These are phyloP conservation scores for Terana coerulea DNA, from an alignment of 768 basidiomycete genomes.

Conservation along the genomic window DNA sequence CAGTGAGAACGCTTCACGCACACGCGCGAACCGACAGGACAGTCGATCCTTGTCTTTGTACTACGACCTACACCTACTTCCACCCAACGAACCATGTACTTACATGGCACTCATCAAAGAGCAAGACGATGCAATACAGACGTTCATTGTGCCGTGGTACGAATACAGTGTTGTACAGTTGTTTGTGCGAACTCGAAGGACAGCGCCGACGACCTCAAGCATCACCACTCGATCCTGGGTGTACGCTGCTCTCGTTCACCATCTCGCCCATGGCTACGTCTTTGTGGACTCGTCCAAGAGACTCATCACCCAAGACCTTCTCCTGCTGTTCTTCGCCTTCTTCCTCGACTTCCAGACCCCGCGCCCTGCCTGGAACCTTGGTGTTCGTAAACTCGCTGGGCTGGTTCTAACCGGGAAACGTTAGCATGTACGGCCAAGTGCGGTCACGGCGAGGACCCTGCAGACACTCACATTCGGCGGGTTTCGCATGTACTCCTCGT, in stretches of 20 bases:
- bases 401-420: conserved; percentile 16
- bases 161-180: too few relatives aligned
- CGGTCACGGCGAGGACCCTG: not conserved
- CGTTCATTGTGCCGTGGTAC: too few relatives aligned
- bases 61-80: too few relatives aligned
- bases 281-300: conserved; percentile 19
- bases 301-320: conserved; percentile 20
- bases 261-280: conserved; percentile 17
- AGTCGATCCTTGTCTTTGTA: too few relatives aligned
- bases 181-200: too few relatives aligned
- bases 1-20: too few relatives aligned
- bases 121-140: too few relatives aligned
- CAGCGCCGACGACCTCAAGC: too few relatives aligned
- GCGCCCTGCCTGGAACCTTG: conserved; percentile 19
- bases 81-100: too few relatives aligned
- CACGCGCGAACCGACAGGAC: too few relatives aligned
- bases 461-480: conserved; percentile 26
- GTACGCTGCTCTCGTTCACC: conserved; percentile 22
- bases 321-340: conserved; percentile 10
- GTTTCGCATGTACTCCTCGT: conserved; percentile 30
- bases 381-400: conserved; percentile 7
- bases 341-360: conserved; percentile 17
- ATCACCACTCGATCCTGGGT: conserved; percentile 6
- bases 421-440: too few relatives aligned
- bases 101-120: too few relatives aligned